These are phyloP conservation scores for Globisporangium abappressorium DNA, from an alignment of 352 stramenopile species.

Conservation along the genomic window DNA sequence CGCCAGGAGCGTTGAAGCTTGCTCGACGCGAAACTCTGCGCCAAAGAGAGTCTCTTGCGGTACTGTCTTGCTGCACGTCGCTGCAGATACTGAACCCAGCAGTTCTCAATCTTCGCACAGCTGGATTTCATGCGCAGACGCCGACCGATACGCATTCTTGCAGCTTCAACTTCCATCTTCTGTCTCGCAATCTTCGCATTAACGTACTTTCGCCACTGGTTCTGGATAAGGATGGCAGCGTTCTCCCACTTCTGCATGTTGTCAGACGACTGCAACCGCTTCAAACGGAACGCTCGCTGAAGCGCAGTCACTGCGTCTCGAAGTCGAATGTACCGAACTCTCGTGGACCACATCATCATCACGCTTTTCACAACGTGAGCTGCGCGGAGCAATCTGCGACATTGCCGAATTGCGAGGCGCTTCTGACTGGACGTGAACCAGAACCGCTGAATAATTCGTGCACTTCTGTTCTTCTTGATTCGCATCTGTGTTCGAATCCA, in stretches of 20 bases:
- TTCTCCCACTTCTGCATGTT: constrained; percentile 13
- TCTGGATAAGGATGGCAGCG: constrained; percentile 30
- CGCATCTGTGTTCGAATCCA: constrained; percentile 48
- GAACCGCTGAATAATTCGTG: constrained; percentile 66
- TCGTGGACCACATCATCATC: constrained; percentile 25
- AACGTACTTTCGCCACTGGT: constrained; percentile 30
- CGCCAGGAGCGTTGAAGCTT: constrained; percentile 15
- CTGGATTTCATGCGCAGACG: constrained; percentile 29
- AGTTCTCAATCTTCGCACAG: constrained; percentile 36
- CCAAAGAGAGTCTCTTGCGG: constrained; percentile 26
- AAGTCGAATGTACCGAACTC: constrained; percentile 28
- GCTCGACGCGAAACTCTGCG: not conserved
- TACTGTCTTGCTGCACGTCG: constrained; percentile 29
- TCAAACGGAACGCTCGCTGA: constrained; percentile 34
- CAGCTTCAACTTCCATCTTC: constrained; percentile 17
- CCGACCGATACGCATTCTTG: constrained; percentile 21
- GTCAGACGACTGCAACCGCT: constrained; percentile 17
- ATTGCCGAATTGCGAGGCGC: constrained; percentile 66
- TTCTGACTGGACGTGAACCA: constrained; percentile 83
- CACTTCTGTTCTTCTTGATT: constrained; percentile 54
- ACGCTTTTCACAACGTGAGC: constrained; percentile 48
- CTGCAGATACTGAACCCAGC: constrained; percentile 36
- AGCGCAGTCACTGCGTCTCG: constrained; percentile 30
- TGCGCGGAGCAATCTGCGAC: constrained; percentile 56
- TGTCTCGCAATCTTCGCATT: constrained; percentile 16